Base-by-base conservation (phyloP, 495 filamentous ascomycete species). In the Lentithecium fluviatile region DNA sequence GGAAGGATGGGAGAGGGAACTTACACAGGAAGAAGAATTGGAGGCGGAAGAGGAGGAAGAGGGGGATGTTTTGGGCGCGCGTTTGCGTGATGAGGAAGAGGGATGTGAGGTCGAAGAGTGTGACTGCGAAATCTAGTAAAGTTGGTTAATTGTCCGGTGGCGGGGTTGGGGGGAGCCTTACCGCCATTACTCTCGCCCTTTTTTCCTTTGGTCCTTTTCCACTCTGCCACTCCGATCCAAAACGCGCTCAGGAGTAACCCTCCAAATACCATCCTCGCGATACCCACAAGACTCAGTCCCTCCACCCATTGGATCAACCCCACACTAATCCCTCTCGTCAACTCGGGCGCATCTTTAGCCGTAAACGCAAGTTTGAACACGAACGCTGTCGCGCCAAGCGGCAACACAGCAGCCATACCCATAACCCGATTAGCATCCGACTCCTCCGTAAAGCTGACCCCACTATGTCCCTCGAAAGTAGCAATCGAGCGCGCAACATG, bases 11-110 rank as follows among this genome's bases (percentile, higher is more conserved):
- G 21, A 51, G 19, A 45, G 12, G 12, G 17, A n/a, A 24, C 58
- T 58, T 62, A 68, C 68, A 67, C 40, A 91, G 70, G 60, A 85
- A 75, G 15, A 74, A 68, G 56, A 79, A 74, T 46, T 85, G 81
- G 12, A 85, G 38, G 38, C 85, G 79, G 70, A 91, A 88, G 15
- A 94, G 65, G 23, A 94, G 76, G 70, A 94, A 89, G 23, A 96
- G 79, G 0, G 94, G 94, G 45, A 91, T 82, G 69, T 95, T 96
- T 13, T 87, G 85, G 17, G 84, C 80, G 48, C 88, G 82, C 6
- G 89, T 90, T 74, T 98, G 91, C 4, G 91, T 97, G 40, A 95
- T 78, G 25, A 96, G 79, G 62, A 97, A 87, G 29, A 96, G 75
- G 26, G 83, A 85, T 45, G 91, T 78, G 25, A 91, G 73, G 62